These are phyloP conservation scores for Aspergillus bombycis DNA, from an alignment of 2,329 filamentous ascomycete species.

Conservation along the genomic window DNA sequence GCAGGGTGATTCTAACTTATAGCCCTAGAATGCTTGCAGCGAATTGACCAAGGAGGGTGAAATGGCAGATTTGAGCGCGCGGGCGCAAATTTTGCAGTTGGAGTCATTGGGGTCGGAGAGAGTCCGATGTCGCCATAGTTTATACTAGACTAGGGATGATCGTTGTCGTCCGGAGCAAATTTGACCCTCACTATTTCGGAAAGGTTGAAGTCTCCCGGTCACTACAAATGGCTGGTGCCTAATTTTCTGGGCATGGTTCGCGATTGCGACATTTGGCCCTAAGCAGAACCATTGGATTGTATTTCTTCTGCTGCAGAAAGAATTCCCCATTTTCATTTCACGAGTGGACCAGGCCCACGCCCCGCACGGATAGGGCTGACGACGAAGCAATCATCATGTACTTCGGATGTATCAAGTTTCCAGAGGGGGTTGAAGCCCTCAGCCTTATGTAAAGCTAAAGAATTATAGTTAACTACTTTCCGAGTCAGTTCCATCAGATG, in stretches of 20 bases:
- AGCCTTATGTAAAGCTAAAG: not conserved
- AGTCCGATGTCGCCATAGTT: constrained; percentile 7
- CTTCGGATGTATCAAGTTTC: not conserved
- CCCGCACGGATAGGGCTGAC: constrained; percentile 20
- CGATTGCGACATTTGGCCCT: constrained; percentile 9
- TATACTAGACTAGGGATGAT: not conserved
- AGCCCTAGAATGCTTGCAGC: not conserved
- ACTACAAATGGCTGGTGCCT: constrained; percentile 6
- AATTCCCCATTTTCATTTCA: not conserved
- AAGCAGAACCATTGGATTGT: not conserved
- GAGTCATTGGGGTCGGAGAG: constrained; percentile 8
- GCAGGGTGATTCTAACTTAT: not conserved
- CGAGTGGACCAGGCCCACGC: constrained; percentile 13
- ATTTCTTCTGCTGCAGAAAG: not conserved
- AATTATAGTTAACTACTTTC: not conserved
- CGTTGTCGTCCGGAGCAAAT: not conserved
- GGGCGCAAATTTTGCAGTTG: constrained; percentile 6
- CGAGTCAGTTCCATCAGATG: not conserved
- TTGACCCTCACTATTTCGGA: not conserved
- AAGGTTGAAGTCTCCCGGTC: not conserved
- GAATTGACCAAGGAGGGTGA: not conserved
- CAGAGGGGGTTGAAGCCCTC: not conserved
- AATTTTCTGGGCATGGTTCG: not conserved
- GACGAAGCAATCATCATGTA: not conserved
- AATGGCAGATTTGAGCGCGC: not conserved